Base-by-base conservation (phyloP, 805 yeast genomes). In the Yarrowia deformans region DNA sequence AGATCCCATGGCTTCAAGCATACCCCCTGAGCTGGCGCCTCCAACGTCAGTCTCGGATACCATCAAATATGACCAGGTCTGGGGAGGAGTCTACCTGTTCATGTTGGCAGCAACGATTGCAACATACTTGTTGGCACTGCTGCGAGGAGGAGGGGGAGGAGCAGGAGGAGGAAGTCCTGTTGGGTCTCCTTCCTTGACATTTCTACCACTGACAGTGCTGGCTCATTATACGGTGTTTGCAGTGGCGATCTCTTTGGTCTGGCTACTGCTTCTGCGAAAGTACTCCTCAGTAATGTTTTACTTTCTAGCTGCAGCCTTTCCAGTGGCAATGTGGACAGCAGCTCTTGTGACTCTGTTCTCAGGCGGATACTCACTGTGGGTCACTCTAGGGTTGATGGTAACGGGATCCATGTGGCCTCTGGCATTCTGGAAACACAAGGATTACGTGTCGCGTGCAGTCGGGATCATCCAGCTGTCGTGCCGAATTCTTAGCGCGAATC, bases 401-500 rank as follows among this genome's bases (percentile, higher is more conserved):
- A 52, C 72, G 16, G 79, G 75, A 16, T 71, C 56, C 8, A 35
- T 71, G 40, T 78, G 81, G 81, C 54, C 71, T 8, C 71, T 70
- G 61, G 68, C 75, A 12, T 72, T 77, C 16, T 75, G 76, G 55
- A 70, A 72, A 19, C 71, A 76, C 42, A 71, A 79, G 42, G 70
- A 68, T 16, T 71, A 72, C 14, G 69, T 78, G 10, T 72, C 71
- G 13, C 72, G 75, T 9, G 76, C 79, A n/a, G 71, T 78, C 32
- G 78, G 82, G 2, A 74, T 80, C 55, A 75, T 81, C 40, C 77
- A 74, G 55, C 74, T 79, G 35, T 73, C 81, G 8, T 79, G 79
- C 67, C 72, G 74, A 42, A 77, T 81, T 8, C 73, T 80, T 43
- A 70, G 73, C 23, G 77, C 74, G 37, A 77, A 79, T 67, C 75